Base-by-base conservation (phyloP, 768 basidiomycete genomes). In the Fistulinella prunicolor region DNA sequence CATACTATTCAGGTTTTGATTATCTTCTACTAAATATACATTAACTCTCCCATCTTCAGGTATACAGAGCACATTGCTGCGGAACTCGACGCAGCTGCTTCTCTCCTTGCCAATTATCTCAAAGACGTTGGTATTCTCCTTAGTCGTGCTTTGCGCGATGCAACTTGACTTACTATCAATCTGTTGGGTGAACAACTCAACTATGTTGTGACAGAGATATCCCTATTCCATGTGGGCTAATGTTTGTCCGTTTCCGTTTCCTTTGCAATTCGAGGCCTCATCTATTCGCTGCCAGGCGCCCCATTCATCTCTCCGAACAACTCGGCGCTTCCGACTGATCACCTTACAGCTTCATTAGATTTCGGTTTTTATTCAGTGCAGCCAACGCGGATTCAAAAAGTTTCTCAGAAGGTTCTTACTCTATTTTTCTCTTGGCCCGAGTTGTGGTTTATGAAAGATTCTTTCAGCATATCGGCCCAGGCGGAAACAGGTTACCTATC, bases 351-450 rank as follows among this genome's bases (percentile, higher is more conserved):
- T 44, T 41, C 75, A 23, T 75, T 74, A 34, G 57, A 71, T 0
- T 78, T 73, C 39, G 81, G 81, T 21, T 67, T 82, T 24, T 78
- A 82, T 57, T 79, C 79, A 9, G 55, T 81, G 19, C 74, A 79
- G 49, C 76, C 75, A 10, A 73, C 74, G 4, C 64, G 77, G n/a
- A 72, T 82, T 23, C 60, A 78, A 20, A 82, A 81, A 55, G 62
- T 65, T 2, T 59, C 71, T 35, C 74, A 74, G 53, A 75, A 75
- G 57, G 71, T 71, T 29, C 26, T 49, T 43, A 37, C 4, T 12
- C 39, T 70, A 19, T 12, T 65, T 66, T 46, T 51, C 71, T 6
- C 54, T 47, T 30, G 60, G n/a, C n/a, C n/a, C n/a, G 12, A 66
- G 58, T 57, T 64, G 35, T n/a, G 46, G 29, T 17, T 44, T 14